These are phyloP conservation scores for Rhizophagus prolifer DNA, from an alignment of 192 early-diverging fungal genomes.

Conservation along the genomic window DNA sequence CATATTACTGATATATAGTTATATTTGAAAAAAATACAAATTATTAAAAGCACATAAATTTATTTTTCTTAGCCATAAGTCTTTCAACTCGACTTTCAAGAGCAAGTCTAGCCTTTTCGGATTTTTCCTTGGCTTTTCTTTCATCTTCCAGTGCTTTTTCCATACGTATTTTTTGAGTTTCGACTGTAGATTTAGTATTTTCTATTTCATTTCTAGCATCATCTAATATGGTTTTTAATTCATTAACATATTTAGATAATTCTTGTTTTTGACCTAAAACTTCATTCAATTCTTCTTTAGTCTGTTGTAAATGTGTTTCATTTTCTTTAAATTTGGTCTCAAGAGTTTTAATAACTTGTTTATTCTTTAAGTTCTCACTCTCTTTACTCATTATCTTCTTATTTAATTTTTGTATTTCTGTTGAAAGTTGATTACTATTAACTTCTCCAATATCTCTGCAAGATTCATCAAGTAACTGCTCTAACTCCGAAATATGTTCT, in stretches of 20 bases:
- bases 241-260: slow-evolving; percentile 36
- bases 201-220: slow-evolving; percentile 36
- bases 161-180: slow-evolving; percentile 39
- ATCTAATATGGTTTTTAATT: slow-evolving; percentile 36
- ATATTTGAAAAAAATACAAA: neutral
- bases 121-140: slow-evolving; percentile 46
- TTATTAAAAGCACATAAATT: slow-evolving; percentile 58
- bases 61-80: slow-evolving; percentile 52
- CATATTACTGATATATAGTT: no score
- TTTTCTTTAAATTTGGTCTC: slow-evolving; percentile 46
- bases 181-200: slow-evolving; percentile 8
- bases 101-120: slow-evolving; percentile 46
- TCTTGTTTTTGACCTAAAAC: slow-evolving; percentile 40
- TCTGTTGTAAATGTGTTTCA: slow-evolving; percentile 39
- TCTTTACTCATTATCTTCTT: slow-evolving; percentile 38
- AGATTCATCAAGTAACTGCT: neutral
- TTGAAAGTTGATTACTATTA: neutral
- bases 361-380: slow-evolving; percentile 37
- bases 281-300: slow-evolving; percentile 38
- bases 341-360: slow-evolving; percentile 35
- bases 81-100: slow-evolving; percentile 56
- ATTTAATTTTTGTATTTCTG: slow-evolving; percentile 30
- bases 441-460: neutral
- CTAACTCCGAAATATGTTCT: slow-evolving; percentile 6
- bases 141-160: slow-evolving; percentile 46